Evolutionary conservation across 1,284 basidiomycete species (phyloP).

Genomic region (Blastosporella zonata): DNA sequence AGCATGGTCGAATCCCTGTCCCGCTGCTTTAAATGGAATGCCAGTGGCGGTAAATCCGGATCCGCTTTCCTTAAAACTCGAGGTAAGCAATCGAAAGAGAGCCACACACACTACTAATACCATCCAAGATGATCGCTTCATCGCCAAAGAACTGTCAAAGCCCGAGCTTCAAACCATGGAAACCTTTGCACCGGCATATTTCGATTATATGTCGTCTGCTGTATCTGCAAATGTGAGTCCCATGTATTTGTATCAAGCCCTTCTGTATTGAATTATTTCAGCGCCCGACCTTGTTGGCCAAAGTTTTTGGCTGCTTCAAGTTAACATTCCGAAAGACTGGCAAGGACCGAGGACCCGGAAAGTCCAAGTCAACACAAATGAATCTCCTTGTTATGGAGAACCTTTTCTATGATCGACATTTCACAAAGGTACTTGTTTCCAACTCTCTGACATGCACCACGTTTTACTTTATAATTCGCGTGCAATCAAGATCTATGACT

Average conservation of each 20-base stretch:
- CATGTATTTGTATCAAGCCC: not conserved
- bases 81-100: slow-evolving; percentile 44
- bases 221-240: slow-evolving; percentile 69
- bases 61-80: slow-evolving; percentile 95
- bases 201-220: slow-evolving; percentile 93
- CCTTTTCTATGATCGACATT: slow-evolving; percentile 88
- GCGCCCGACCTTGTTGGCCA: slow-evolving; percentile 93
- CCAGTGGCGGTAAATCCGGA: slow-evolving; percentile 94
- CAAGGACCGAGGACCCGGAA: slow-evolving; percentile 58
- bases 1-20: slow-evolving; percentile 93
- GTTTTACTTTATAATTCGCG: not conserved
- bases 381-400: slow-evolving; percentile 99
- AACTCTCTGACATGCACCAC: not conserved
- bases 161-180: slow-evolving; percentile 95
- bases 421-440: slow-evolving; percentile 69
- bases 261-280: slow-evolving; percentile 31
- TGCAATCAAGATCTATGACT: slow-evolving; percentile 77
- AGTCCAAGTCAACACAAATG: slow-evolving; percentile 84
- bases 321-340: slow-evolving; percentile 87
- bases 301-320: slow-evolving; percentile 97
- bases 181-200: slow-evolving; percentile 96
- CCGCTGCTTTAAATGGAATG: slow-evolving; percentile 95
- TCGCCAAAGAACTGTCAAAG: slow-evolving; percentile 94
- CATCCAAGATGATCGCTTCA: slow-evolving; percentile 88
- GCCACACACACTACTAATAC: slow-evolving; percentile 5